These are phyloP conservation scores for Candida adriatica DNA, from an alignment of 805 yeast species.

Conservation along the genomic window DNA sequence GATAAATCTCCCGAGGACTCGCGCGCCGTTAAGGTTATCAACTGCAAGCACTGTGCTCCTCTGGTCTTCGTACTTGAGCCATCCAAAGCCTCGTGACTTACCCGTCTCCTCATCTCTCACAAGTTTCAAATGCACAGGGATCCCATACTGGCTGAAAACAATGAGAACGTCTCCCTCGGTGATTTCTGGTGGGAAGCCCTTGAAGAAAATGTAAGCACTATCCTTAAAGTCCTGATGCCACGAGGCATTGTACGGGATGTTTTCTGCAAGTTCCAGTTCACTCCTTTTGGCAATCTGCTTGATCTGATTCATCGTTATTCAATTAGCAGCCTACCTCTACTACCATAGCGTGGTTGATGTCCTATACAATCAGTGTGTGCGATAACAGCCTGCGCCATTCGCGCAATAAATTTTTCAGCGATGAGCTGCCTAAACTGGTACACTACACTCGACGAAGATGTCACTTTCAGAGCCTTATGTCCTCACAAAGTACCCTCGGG, in stretches of 20 bases:
- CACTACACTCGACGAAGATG: too few relatives aligned
- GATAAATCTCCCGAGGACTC: conserved; percentile 41
- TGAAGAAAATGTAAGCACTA: conserved; percentile 71
- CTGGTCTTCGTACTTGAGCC: conserved; percentile 76
- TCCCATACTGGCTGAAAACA: conserved; percentile 85
- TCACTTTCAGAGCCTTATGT: conserved; percentile 20
- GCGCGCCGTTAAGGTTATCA: conserved; percentile 76
- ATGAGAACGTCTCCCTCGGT: conserved; percentile 71
- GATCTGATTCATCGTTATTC: too few relatives aligned
- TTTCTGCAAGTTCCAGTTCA: conserved; percentile 57
- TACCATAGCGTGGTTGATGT: too few relatives aligned
- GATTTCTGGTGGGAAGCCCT: conserved; percentile 56
- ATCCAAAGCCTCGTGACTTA: conserved; percentile 69
- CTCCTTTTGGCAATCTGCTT: conserved; percentile 46
- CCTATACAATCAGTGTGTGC: too few relatives aligned
- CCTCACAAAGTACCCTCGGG: conserved; percentile 21
- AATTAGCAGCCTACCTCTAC: too few relatives aligned
- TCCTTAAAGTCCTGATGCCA: conserved; percentile 88
- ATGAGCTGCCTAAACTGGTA: too few relatives aligned
- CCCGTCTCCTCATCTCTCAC: conserved; percentile 62
- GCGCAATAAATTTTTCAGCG: too few relatives aligned
- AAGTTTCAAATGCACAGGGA: conserved; percentile 69
- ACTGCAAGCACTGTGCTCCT: conserved; percentile 77
- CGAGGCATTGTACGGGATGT: conserved; percentile 56
- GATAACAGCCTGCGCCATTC: too few relatives aligned